phyloP scores from a whole-genome alignment of 2,329 filamentous ascomycete species.

The Erysiphe pulchra region DNA sequence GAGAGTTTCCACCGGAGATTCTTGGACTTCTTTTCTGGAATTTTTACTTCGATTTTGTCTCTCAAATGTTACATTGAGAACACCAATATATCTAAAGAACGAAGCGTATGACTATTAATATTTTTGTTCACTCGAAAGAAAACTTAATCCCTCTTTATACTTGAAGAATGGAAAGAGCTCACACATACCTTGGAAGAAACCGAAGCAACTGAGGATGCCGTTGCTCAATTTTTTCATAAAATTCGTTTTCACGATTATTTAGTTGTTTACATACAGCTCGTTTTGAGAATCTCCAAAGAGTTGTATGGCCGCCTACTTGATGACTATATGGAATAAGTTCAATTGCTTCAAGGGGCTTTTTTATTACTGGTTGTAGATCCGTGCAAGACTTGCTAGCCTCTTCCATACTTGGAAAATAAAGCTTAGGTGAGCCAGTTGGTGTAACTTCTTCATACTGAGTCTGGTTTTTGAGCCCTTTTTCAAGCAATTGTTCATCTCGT shows the following conservation, averaged over 20 bases:
- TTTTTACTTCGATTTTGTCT: slow-evolving; percentile 48
- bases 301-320: slow-evolving; percentile 91
- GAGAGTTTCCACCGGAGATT: slow-evolving; percentile 5
- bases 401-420: not conserved
- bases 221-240: slow-evolving; percentile 87
- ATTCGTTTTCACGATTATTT: slow-evolving; percentile 95
- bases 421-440: not conserved
- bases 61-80: slow-evolving; percentile 85
- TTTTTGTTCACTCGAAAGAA: too few relatives aligned
- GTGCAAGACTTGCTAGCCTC: not conserved
- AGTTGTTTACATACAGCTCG: slow-evolving; percentile 93
- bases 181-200: slow-evolving; percentile 57
- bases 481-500: not conserved
- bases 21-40: slow-evolving; percentile 21
- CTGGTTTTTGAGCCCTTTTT: not conserved
- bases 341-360: slow-evolving; percentile 55
- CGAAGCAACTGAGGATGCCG: slow-evolving; percentile 71
- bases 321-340: slow-evolving; percentile 93
- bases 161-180: not conserved
- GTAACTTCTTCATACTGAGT: not conserved
- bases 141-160: too few relatives aligned
- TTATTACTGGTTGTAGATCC: slow-evolving; percentile 14
- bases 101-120: slow-evolving; percentile 6
- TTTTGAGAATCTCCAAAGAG: slow-evolving; percentile 83
- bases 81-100: slow-evolving; percentile 61